Conservation (phyloP, 164 flowering plant species). For the Pachysandra terminalis region DNA sequence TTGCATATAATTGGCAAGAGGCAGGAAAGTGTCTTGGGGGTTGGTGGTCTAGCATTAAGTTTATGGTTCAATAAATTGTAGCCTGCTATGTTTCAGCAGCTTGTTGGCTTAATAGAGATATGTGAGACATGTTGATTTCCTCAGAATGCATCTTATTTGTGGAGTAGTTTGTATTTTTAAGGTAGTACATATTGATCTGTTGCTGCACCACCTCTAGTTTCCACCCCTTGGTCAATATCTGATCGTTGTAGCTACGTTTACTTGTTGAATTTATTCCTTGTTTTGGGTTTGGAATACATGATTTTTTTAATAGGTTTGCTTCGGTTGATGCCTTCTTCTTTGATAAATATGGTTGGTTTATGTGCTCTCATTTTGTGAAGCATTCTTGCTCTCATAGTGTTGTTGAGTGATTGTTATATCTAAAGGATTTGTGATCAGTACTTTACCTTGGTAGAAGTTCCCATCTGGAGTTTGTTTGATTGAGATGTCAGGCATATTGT, state of each 20-base stretch:
- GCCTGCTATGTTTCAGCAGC: not conserved
- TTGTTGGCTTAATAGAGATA: not conserved
- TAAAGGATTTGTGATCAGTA: no score
- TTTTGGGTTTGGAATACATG: no score
- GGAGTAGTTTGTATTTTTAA: not conserved
- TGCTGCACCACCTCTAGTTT: not conserved
- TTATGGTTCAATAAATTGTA: not conserved
- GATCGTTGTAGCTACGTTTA: no score
- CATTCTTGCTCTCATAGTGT: no score
- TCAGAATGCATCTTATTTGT: not conserved
- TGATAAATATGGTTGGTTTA: no score
- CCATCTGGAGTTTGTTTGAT: not conserved
- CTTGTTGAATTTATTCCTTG: no score
- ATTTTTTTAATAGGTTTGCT: no score
- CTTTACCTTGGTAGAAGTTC: not conserved
- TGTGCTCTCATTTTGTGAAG: no score
- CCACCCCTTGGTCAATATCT: no score
- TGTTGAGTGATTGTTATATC: not conserved
- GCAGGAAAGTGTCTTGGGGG: not conserved
- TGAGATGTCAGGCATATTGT: no score
- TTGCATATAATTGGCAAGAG: not conserved
- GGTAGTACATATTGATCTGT: not conserved
- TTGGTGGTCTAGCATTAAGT: not conserved
- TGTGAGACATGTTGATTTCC: not conserved
- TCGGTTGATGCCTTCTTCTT: no score